A percentile compares a stretch with the other conserved stretches of the same genome.
Evolutionary conservation across 2,329 filamentous ascomycete genomes (phyloP).

Genomic region (Westerdykella ornata): DNA sequence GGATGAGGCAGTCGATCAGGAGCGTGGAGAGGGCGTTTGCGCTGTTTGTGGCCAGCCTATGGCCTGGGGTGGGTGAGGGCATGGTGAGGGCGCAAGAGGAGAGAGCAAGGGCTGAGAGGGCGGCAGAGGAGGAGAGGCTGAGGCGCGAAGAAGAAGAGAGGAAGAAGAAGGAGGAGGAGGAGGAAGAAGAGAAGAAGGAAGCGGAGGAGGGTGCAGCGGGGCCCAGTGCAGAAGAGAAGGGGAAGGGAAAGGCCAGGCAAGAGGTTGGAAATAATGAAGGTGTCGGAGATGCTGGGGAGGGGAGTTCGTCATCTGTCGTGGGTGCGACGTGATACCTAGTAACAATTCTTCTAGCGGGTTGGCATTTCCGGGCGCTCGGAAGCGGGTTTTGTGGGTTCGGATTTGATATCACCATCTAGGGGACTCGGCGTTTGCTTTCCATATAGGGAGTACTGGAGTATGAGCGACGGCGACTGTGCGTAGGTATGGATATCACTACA

Average conservation of each 20-base stretch:
- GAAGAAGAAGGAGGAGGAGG: constrained; percentile 12
- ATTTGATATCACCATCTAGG: too few species aligned
- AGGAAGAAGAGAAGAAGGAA: constrained; percentile 5
- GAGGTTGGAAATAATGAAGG: not conserved
- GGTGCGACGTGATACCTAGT: too few species aligned
- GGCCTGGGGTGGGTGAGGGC: constrained; percentile 56
- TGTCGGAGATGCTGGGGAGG: not conserved
- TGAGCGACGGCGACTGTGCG: too few species aligned
- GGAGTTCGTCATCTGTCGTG: not conserved
- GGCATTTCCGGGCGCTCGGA: too few species aligned
- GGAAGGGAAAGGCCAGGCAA: constrained; percentile 1
- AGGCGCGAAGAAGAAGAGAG: constrained; percentile 10
- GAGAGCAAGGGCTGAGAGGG: constrained; percentile 13
- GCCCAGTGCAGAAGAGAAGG: not conserved
- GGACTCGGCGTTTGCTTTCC: too few species aligned
- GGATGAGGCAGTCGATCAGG: constrained; percentile 35
- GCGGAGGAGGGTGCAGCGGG: constrained; percentile 3
- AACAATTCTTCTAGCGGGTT: too few species aligned
- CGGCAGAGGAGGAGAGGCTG: constrained; percentile 11
- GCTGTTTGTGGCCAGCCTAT: constrained; percentile 57
- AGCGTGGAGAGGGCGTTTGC: constrained; percentile 51
- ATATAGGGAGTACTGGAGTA: too few species aligned
- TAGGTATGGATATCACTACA: too few species aligned
- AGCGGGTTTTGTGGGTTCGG: too few species aligned
- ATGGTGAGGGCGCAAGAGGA: constrained; percentile 45